phyloP scores from a whole-genome alignment of 257 asterid genomes.

The Dorcoceras hygrometricum region DNA sequence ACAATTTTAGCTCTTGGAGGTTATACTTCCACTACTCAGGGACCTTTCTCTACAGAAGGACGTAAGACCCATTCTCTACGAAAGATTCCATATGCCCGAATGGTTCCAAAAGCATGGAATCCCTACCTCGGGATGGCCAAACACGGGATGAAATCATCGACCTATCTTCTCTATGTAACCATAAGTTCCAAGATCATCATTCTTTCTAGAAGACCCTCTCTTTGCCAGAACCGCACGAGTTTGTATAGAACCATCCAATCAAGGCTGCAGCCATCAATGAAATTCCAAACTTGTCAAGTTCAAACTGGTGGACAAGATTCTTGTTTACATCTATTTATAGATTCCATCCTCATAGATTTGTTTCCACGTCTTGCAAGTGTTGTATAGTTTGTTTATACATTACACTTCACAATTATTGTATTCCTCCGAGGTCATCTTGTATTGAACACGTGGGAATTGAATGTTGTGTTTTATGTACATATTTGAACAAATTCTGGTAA shows the following conservation, averaged over 20 bases:
- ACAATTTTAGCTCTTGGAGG: slow-evolving; percentile 91
- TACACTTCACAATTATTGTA: slow-evolving; percentile 8
- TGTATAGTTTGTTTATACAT: slow-evolving; percentile 28
- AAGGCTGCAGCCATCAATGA: slow-evolving; percentile 30
- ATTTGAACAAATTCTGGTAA: slow-evolving; percentile 16
- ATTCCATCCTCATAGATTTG: slow-evolving; percentile 21
- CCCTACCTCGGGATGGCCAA: slow-evolving; percentile 53
- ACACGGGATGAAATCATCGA: slow-evolving; percentile 32
- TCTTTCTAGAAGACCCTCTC: slow-evolving; percentile 36
- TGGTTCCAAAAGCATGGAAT: slow-evolving; percentile 90
- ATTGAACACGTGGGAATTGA: slow-evolving; percentile 30
- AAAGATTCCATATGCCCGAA: slow-evolving; percentile 88
- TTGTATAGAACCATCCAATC: slow-evolving; percentile 47
- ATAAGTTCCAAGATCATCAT: slow-evolving; percentile 27
- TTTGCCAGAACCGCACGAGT: slow-evolving; percentile 31
- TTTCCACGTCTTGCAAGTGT: slow-evolving; percentile 25
- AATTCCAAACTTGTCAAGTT: slow-evolving; percentile 26
- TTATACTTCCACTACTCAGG: slow-evolving; percentile 89
- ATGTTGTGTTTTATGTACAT: slow-evolving; percentile 32
- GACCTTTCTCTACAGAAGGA: slow-evolving; percentile 83
- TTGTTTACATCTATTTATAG: slow-evolving; percentile 35
- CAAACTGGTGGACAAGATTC: slow-evolving; percentile 29
- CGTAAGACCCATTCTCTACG: slow-evolving; percentile 63
- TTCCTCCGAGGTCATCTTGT: slow-evolving; percentile 13
- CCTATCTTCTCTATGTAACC: slow-evolving; percentile 21